Percentiles rank a stretch among this genome's conserved stretches.
Conservation (phyloP, 495 filamentous ascomycete species). For the Lasiosphaeria ovina region DNA sequence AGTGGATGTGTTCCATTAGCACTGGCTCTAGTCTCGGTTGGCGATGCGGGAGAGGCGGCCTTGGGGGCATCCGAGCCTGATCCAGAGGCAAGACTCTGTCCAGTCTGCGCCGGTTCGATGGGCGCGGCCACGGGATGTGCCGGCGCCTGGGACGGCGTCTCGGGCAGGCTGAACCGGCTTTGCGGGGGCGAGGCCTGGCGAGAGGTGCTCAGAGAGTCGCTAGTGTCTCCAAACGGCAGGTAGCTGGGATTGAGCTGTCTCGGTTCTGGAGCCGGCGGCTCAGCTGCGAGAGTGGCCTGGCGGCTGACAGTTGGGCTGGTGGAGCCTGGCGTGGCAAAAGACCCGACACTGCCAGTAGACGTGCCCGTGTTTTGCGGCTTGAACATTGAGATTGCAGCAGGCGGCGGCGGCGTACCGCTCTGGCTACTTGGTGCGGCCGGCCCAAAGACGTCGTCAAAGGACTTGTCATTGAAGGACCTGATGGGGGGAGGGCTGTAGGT, state of each 20-base stretch:
- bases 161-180: conserved; percentile 69
- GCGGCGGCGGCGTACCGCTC: conserved; percentile 45
- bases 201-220: conserved; percentile 71
- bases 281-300: conserved; percentile 42
- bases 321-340: conserved; percentile 52
- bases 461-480: conserved; percentile 55
- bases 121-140: conserved; percentile 35
- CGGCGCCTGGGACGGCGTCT: conserved; percentile 56
- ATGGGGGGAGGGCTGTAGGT: conserved; percentile 43
- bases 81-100: conserved; percentile 36
- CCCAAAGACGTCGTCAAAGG: conserved; percentile 89
- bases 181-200: conserved; percentile 79
- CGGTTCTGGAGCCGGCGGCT: conserved; percentile 62
- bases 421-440: conserved; percentile 41
- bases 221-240: conserved; percentile 61
- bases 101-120: conserved; percentile 31
- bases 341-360: conserved; percentile 50
- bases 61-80: conserved; percentile 30
- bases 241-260: conserved; percentile 71
- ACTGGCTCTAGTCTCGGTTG: conserved; percentile 20
- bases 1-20: conserved; percentile 11
- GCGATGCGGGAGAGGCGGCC: conserved; percentile 21
- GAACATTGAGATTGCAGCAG: conserved; percentile 66
- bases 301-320: conserved; percentile 56
- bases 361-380: conserved; percentile 56